Conservation (phyloP, 2,329 filamentous ascomycete genomes). For the Fusarium lyarnte region DNA sequence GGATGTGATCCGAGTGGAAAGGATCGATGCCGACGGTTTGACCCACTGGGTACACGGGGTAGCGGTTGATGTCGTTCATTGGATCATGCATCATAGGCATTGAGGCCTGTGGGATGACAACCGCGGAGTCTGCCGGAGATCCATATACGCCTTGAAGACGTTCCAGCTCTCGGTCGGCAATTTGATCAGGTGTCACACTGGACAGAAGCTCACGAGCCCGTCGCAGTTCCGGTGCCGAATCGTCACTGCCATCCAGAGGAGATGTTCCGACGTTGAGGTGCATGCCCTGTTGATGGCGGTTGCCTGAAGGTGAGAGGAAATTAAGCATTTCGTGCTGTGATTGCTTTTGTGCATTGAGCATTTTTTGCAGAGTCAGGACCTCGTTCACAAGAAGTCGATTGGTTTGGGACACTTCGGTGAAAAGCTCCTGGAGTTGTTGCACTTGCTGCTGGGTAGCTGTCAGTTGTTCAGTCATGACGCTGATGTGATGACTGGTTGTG, state of each 20-base stretch:
- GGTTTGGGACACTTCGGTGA: constrained; percentile 76
- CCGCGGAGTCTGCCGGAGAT: constrained; percentile 63
- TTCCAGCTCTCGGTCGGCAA: constrained; percentile 65
- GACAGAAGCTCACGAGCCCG: constrained; percentile 66
- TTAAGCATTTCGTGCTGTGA: constrained; percentile 67
- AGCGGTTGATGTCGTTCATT: constrained; percentile 63
- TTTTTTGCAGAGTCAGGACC: constrained; percentile 68
- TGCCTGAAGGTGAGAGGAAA: constrained; percentile 59
- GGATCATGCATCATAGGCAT: constrained; percentile 63
- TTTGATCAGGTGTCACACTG: constrained; percentile 61
- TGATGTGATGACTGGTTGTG: constrained; percentile 85
- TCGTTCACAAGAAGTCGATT: constrained; percentile 71
- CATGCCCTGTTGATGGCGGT: constrained; percentile 49
- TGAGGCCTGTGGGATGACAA: constrained; percentile 52
- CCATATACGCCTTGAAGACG: constrained; percentile 64
- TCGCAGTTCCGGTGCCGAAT: constrained; percentile 62
- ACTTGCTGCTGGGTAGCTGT: constrained; percentile 93
- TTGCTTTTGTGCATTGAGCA: constrained; percentile 67
- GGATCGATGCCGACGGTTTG: constrained; percentile 93
- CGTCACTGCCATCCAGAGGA: constrained; percentile 55
- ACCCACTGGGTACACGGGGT: constrained; percentile 89
- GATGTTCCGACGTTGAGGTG: constrained; percentile 50
- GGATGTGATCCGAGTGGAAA: constrained; percentile 92
- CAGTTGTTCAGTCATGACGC: constrained; percentile 86
- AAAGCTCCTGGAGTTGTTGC: constrained; percentile 85